These are phyloP conservation scores for Suhomyces wounanorum DNA, from an alignment of 1,139 yeast species.

Conservation along the genomic window DNA sequence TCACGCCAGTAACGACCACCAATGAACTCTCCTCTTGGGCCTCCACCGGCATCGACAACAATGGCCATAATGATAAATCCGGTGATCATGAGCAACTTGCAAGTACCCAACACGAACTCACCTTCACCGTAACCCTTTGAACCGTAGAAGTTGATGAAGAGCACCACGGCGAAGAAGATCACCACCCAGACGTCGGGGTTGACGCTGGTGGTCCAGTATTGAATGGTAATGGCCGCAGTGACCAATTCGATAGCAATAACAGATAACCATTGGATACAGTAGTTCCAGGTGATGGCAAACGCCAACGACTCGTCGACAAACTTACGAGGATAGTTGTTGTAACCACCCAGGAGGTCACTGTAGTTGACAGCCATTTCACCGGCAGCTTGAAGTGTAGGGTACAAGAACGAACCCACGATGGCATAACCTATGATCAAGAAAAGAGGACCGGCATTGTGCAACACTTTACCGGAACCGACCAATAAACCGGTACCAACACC, in stretches of 20 bases:
- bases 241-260: constrained; percentile 45
- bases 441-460: constrained; percentile 39
- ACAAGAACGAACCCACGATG: constrained; percentile 41
- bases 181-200: constrained; percentile 35
- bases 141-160: constrained; percentile 30
- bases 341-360: constrained; percentile 43
- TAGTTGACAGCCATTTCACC: constrained; percentile 47
- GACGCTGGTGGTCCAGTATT: constrained; percentile 31
- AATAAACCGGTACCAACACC: constrained; percentile 47
- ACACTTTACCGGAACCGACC: constrained; percentile 39
- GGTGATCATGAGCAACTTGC: constrained; percentile 24
- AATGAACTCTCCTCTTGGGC: constrained; percentile 24
- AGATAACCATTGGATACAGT: constrained; percentile 45
- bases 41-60: constrained; percentile 33
- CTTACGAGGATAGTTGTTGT: constrained; percentile 40
- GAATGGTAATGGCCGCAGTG: constrained; percentile 39
- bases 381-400: constrained; percentile 45
- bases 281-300: constrained; percentile 46
- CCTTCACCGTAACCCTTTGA: constrained; percentile 38
- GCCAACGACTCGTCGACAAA: constrained; percentile 41
- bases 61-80: constrained; percentile 36
- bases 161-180: constrained; percentile 28
- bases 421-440: constrained; percentile 39
- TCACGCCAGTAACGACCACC: constrained; percentile 37
- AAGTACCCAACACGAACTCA: constrained; percentile 30